Base-by-base conservation (phyloP, 192 early-diverging fungal species). In the Rhizoclosmatium globosum region DNA sequence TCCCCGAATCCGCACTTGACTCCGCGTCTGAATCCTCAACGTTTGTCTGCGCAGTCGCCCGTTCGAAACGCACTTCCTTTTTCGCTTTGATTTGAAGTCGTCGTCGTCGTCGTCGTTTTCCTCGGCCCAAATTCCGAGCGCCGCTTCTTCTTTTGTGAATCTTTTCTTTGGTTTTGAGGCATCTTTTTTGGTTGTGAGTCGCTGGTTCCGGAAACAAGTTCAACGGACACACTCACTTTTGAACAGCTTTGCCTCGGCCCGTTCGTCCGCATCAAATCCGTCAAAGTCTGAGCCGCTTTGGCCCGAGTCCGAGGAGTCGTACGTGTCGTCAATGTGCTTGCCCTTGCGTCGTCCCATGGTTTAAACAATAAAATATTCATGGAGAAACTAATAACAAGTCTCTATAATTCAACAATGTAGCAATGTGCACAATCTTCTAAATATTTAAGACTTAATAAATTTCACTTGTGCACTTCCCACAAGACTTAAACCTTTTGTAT, bases 121-220 rank as follows among this genome's bases (percentile, higher is more conserved):
- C 1, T 50, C 50, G 15, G 21, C 85, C 65, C 85, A 92, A 39
- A 90, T 80, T 6, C 91, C 91, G 75, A 89, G 89, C 21, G 89
- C 88, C 4, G 81, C 85, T 19, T 90, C 85, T 48, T 92, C 90
- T 74, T 92, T 92, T 2, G 87, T 86, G 21, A 88, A 87, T 47
- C 87, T 83, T 15, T 81, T 76, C 19, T 82, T 67, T 31, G 75
- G 75, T 23, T 86, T 38, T 50, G 2, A 53, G 38, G 7, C 47
- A 11, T 38, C 44, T 13, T 39, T 46, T 71, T 68, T 68, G 67
- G 50, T 46, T 31, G 31, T 31, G 7, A 31, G 2, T 23, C n/a
- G 1, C 13, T 6, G 68, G 0, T 19, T 70, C 68, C 47, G 64
- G n/a, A 13, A 31, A 31, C 31, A 31, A 31, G 31, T 31, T 38